Evolutionary conservation across 169 alveolate genomes (phyloP), one percentile per base, ranked within the genome.

Genomic region (Theileria orientalis): DNA sequence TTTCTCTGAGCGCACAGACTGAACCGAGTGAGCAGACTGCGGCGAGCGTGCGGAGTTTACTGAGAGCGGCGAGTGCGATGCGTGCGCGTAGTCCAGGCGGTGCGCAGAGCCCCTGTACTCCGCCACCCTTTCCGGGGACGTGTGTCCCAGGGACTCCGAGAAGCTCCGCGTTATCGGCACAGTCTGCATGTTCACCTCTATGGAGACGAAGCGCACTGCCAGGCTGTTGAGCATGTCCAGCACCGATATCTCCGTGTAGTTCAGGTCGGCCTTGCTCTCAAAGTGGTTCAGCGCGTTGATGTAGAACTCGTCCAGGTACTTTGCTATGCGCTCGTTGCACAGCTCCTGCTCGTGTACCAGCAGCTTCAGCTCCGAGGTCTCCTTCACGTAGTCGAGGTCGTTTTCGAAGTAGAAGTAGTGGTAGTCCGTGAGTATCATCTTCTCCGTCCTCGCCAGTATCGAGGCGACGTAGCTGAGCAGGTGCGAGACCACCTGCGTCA

Each of bases 391-490:
- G 14, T 69, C 44, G 9, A 77, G 27, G 29, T 77, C 86, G 23
- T 41, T 49, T 6, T 47, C 57, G 40, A 57, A 70, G 30, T 16
- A 35, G 32, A 30, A 44, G 37, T 30, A 57, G 49, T 69, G 51
- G 16, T 63, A 69, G 5, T 77, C 86, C 19, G 80, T 82, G 41
- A 62, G 25, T 44, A 77, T 77, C 44, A 77, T 69, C 13, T 49
- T 64, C 35, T 77, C 86, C 29, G 67, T 35, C 68, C 86, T 69
- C 2, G 82, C 59, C 54, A 77, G 54, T 6, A 77, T 70, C 3
- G 74, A 49, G n/a, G 86, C 66, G 27, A 64, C 59, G 57, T 77
- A 71, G 83, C 70, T 72, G 62, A 79, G 61, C n/a, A 79, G 21
- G 42, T 71, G 76, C 44, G 56, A 57, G 62, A 71, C 69, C 1